Evolutionary conservation across 176 grass and related monocot genomes (phyloP), one percentile per base, ranked within the genome.

Genomic region (Zoysia pacifica): DNA sequence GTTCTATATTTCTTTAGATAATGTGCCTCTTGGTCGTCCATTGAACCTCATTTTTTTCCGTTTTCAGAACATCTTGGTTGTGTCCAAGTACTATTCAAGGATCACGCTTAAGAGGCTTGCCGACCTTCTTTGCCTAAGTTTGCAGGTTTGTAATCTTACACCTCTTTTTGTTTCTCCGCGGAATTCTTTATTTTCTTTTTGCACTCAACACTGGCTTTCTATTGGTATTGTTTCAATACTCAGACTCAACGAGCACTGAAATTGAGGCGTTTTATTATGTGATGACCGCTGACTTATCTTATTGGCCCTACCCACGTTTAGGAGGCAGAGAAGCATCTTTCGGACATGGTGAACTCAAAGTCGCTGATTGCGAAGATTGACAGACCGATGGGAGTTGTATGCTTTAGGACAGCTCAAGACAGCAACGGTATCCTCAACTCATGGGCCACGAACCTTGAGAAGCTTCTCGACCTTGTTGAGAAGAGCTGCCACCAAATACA

Each of bases 401-500:
- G 81, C 47, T 98, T 98, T 75, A 79, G 79, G 63, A 94, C 86
- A 9, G 81, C 86, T 3, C 83, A 98, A 75, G 92, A 98, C 7
- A 93, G 88, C n/a, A 98, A 91, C 0, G 86, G 89, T 0, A 71
- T 83, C 38, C 84, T 98, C 5, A 94, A 98, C 80, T 92, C 90
- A 11, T 98, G 95, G 95, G 90, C 95, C 0, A 71, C 75, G 0
- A 98, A 94, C 83, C 87, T 98, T 4, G 92, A 98, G 86, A 94
- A 98, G 72, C 92, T 94, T 53, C 92, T 98, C 1, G 96, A 98
- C 48, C 92, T 94, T 2, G 96, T 98, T 0, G 92, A 94, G 81
- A 98, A 98, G 61, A 98, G 92, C 56, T 98, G 96, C 36, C 96
- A 98, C 58, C 96, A 98, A 66, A 98, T 98, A 59, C 92, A 98